Base-by-base conservation (phyloP, 2,329 filamentous ascomycete species). In the Dichotomopilus funicola region DNA sequence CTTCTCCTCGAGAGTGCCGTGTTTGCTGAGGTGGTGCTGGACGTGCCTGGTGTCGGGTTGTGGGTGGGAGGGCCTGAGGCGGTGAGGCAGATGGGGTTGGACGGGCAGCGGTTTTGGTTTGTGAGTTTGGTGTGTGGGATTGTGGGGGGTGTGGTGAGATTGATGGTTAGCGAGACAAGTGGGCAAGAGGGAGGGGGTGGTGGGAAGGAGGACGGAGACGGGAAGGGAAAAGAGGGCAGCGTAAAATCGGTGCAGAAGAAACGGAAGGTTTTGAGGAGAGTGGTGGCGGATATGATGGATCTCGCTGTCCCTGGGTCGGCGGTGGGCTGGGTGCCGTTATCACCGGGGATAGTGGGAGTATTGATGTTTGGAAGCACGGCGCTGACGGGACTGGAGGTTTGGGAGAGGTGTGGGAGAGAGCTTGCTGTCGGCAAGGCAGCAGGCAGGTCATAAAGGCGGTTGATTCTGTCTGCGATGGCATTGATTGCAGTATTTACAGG, bases 21-120 rank as follows among this genome's bases (percentile, higher is more conserved):
- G 0, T 76, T 88, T 48, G 73, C 83, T 58, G 76, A 86, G 71
- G 36, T 33, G 27, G 68, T 75, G 33, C 61, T 76, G 49, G 65
- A 65, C 13, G 66, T 78, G 13, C 51, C 19, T 62, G 70, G 43
- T 72, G 60, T 82, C 59, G 71, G 78, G 47, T 67, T 81, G 10
- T 83, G 85, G 71, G 78, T 76, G 0, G 19, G 19, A 27, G 63
- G 77, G 1, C 76, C 74, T 12, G 51, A 74, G 40, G 65, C 73
- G 67, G 76, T 77, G 12, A 62, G 63, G n/a, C 62, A 59, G 33
- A 63, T 87, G 4, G 74, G 81, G 46, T 58, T 78, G 27, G 83
- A 89, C 69, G 81, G 80, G 0, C 82, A 87, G 70, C 78, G 82
- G 51, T 84, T 87, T 68, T 91, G 87, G 87, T 79, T 89, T 60